phyloP scores from a whole-genome alignment of 208 protist genomes.

The Trypanosoma platydactyli region DNA sequence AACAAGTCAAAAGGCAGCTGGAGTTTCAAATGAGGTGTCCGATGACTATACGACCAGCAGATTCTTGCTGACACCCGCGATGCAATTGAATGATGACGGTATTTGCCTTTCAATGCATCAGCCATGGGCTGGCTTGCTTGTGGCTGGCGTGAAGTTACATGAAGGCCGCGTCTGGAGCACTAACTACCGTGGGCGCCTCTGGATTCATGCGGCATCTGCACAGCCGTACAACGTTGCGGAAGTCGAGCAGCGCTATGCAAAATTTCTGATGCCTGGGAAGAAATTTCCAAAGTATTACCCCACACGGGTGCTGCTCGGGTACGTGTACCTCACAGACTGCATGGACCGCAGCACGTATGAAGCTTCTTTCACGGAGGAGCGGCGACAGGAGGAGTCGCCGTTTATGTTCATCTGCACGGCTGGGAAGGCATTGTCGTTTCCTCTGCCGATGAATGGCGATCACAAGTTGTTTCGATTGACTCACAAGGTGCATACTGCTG shows the following conservation, averaged over 20 bases:
- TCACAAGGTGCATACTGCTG: slow-evolving; percentile 63
- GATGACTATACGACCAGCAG: neutral
- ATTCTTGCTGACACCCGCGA: slow-evolving; percentile 44
- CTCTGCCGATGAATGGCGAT: slow-evolving; percentile 85
- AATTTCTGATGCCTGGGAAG: slow-evolving; percentile 44
- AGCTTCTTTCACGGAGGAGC: slow-evolving; percentile 39
- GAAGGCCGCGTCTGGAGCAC: slow-evolving; percentile 89
- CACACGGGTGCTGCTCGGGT: slow-evolving; percentile 85
- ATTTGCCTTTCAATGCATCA: slow-evolving; percentile 93
- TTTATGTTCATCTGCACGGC: slow-evolving; percentile 89
- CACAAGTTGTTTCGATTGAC: slow-evolving; percentile 91
- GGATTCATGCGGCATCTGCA: slow-evolving; percentile 87
- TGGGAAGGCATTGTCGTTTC: slow-evolving; percentile 72
- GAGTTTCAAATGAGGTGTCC: neutral
- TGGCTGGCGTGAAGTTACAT: slow-evolving; percentile 90
- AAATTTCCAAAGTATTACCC: slow-evolving; percentile 90
- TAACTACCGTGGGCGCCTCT: slow-evolving; percentile 87
- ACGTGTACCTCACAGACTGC: slow-evolving; percentile 85
- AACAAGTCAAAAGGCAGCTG: neutral
- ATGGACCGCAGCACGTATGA: slow-evolving; percentile 69
- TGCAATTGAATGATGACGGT: slow-evolving; percentile 78
- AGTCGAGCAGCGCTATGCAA: slow-evolving; percentile 71
- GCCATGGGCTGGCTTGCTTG: slow-evolving; percentile 90
- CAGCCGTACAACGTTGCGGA: slow-evolving; percentile 67
- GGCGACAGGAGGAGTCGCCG: slow-evolving; percentile 80